phyloP scores from a whole-genome alignment of 2,329 filamentous ascomycete species.

The Thelonectria discophora region DNA sequence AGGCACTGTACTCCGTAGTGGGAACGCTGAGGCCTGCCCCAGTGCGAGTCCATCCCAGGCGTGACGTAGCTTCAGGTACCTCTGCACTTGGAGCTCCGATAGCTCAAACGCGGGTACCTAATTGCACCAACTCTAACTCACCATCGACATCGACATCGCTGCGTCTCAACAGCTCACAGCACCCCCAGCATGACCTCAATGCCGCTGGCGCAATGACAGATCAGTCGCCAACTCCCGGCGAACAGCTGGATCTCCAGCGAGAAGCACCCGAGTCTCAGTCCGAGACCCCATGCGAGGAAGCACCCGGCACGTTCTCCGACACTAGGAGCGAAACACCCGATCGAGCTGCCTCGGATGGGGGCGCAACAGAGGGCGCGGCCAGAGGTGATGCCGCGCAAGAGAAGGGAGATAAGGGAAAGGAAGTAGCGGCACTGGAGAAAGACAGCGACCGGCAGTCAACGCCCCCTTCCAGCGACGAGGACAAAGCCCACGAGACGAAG shows the following conservation, averaged over 20 bases:
- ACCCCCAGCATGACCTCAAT: conserved; percentile 45
- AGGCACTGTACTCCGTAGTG: neutral
- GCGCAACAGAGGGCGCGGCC: neutral
- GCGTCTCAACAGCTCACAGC: conserved; percentile 21
- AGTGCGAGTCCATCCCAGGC: conserved; percentile 24
- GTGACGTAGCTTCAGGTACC: conserved; percentile 46
- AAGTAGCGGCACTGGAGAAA: conserved; percentile 18
- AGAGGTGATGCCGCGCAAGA: neutral
- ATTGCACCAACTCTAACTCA: conserved; percentile 23
- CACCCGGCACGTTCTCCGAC: conserved; percentile 17
- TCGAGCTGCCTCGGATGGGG: neutral
- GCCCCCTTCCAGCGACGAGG: conserved; percentile 9
- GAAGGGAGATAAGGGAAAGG: conserved; percentile 40
- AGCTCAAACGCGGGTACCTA: conserved; percentile 32
- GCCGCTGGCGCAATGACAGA: conserved; percentile 52
- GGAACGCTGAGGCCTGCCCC: neutral
- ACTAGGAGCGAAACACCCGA: conserved; percentile 15
- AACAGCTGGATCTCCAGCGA: conserved; percentile 34
- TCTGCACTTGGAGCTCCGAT: conserved; percentile 37
- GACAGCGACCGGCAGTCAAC: conserved; percentile 5
- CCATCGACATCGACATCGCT: conserved; percentile 15
- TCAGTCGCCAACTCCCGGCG: conserved; percentile 49
- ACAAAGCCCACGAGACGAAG: conserved; percentile 11
- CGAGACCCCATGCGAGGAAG: conserved; percentile 30
- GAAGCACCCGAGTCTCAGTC: conserved; percentile 30